These are phyloP conservation scores for Cicer cuneatum DNA, from an alignment of 306 rosid genomes.

Conservation along the genomic window DNA sequence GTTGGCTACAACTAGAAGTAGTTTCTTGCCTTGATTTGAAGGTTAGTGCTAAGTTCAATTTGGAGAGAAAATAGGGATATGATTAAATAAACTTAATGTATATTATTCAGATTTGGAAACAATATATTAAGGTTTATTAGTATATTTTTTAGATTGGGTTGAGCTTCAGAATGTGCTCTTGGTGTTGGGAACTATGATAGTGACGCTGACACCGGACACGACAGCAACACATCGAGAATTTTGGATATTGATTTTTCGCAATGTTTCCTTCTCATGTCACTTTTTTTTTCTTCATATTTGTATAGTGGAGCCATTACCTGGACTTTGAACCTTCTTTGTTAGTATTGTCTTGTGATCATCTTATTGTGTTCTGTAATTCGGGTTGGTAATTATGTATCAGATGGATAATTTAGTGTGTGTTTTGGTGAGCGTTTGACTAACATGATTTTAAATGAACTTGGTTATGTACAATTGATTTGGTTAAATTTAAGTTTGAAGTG, in stretches of 20 bases:
- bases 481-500: neutral
- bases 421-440: neutral
- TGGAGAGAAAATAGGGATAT: neutral
- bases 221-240: neutral
- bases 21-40: conserved; percentile 6
- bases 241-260: neutral
- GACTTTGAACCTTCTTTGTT: neutral
- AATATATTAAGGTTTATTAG: neutral
- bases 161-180: neutral
- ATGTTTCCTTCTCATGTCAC: conserved; percentile 16
- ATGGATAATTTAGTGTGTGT: conserved; percentile 12
- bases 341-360: neutral
- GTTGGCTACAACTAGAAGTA: neutral
- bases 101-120: conserved; percentile 23
- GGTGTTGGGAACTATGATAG: neutral
- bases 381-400: conserved; percentile 1
- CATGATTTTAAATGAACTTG: neutral
- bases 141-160: neutral
- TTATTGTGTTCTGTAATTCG: neutral
- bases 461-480: neutral
- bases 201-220: too few species aligned
- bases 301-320: neutral
- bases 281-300: conserved; percentile 15
- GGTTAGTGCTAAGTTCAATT: neutral
- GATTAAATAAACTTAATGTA: neutral